Evolutionary conservation across 2,329 filamentous ascomycete genomes (phyloP).

Genomic region (Uncinocarpus reesii): DNA sequence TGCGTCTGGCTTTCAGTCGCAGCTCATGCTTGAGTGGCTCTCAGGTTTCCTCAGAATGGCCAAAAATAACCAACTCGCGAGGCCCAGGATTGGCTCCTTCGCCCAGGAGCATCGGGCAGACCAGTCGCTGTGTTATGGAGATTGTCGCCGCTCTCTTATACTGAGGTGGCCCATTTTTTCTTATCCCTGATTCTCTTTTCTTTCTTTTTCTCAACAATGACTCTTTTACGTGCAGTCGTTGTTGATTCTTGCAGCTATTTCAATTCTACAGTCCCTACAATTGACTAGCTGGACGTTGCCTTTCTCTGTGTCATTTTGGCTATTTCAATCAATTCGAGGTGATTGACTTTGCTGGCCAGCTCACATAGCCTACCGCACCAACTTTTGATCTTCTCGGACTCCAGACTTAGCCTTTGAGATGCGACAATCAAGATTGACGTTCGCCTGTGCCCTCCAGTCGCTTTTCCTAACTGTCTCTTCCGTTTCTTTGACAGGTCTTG

Average conservation of each 20-base stretch:
- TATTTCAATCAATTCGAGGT: not conserved
- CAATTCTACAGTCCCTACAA: not conserved
- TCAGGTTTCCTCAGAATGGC: not conserved
- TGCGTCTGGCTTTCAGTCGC: conserved; percentile 3
- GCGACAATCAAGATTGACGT: not conserved
- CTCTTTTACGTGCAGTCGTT: not conserved
- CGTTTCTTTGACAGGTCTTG: not conserved
- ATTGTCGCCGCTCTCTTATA: not conserved
- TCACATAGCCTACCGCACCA: not conserved
- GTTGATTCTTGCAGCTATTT: not conserved
- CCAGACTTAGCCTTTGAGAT: not conserved
- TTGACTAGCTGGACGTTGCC: not conserved
- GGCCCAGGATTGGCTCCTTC: not conserved
- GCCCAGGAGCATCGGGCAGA: not conserved
- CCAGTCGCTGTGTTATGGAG: not conserved
- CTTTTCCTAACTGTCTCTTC: not conserved
- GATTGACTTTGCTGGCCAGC: not conserved
- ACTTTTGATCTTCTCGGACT: not conserved
- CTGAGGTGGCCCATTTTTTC: not conserved
- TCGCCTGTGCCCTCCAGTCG: conserved; percentile 2
- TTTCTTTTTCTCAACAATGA: conserved; percentile 2
- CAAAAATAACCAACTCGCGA: not conserved
- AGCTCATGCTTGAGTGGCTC: conserved; percentile 4
- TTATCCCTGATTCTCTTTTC: not conserved
- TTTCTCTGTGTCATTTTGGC: not conserved